Evolutionary conservation across 345 rosid genomes (phyloP).

Genomic region (Heritiera littoralis): DNA sequence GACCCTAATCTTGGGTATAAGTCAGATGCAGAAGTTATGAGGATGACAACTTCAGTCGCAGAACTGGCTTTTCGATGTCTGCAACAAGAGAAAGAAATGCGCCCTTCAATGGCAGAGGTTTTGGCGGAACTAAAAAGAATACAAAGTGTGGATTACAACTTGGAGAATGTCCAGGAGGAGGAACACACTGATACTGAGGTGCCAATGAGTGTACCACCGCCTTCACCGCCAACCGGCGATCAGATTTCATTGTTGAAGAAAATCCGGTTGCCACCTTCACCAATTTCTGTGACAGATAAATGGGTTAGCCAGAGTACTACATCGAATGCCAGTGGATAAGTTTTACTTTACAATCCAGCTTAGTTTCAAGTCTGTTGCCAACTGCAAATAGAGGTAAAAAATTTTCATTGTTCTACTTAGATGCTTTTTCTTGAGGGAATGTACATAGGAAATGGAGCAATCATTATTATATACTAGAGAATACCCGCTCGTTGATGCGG

Average conservation of each 20-base stretch:
- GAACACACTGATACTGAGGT: conserved; percentile 11
- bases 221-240: conserved; percentile 43
- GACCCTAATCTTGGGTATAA: conserved; percentile 50
- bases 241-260: conserved; percentile 38
- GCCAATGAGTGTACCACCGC: conserved; percentile 13
- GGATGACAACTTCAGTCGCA: conserved; percentile 50
- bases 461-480: not conserved
- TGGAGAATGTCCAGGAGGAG: conserved; percentile 13
- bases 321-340: conserved; percentile 35
- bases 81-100: conserved; percentile 52
- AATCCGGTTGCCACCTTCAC: conserved; percentile 42
- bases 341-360: not conserved
- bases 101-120: conserved; percentile 57
- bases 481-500: no score
- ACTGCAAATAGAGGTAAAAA: not conserved
- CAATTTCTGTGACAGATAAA: conserved; percentile 51
- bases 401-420: not conserved
- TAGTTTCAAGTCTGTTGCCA: not conserved
- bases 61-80: conserved; percentile 62
- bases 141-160: conserved; percentile 27
- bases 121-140: conserved; percentile 46
- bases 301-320: conserved; percentile 54
- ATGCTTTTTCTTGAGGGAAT: conserved; percentile 20
- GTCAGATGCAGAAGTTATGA: conserved; percentile 36
- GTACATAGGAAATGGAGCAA: conserved; percentile 22